phyloP scores from a whole-genome alignment of 1,284 basidiomycete species.

The Peniophora sp. region DNA sequence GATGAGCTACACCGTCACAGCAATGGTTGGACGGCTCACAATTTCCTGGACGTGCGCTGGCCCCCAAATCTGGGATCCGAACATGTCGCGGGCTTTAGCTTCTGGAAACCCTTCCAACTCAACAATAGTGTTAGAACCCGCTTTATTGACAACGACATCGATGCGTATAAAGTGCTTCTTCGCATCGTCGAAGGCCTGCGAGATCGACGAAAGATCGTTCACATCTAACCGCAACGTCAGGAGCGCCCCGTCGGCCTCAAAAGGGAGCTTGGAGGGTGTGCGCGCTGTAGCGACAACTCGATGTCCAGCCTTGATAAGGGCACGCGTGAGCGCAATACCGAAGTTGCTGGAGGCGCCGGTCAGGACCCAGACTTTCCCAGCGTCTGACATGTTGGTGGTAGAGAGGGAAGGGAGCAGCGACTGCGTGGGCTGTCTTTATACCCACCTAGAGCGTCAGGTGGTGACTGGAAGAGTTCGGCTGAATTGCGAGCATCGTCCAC shows the following conservation, averaged over 20 bases:
- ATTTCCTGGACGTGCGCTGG: slow-evolving; percentile 8
- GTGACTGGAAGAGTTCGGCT: no score
- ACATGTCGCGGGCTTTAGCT: slow-evolving; percentile 19
- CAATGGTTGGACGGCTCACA: not conserved
- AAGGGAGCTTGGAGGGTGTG: not conserved
- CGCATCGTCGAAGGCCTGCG: slow-evolving; percentile 24
- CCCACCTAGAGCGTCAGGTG: no score
- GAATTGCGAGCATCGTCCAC: no score
- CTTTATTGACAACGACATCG: slow-evolving; percentile 39
- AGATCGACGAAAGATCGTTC: slow-evolving; percentile 19
- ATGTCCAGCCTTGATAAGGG: not conserved
- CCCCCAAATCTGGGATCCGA: slow-evolving; percentile 32
- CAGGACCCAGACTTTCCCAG: not conserved
- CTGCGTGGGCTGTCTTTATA: no score
- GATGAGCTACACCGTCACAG: no score
- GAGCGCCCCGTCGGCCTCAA: slow-evolving; percentile 14
- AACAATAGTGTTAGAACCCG: slow-evolving; percentile 19
- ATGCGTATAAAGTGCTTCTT: slow-evolving; percentile 27
- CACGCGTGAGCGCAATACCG: not conserved
- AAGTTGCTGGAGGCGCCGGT: not conserved
- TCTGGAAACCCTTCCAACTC: slow-evolving; percentile 28
- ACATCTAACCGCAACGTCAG: slow-evolving; percentile 33
- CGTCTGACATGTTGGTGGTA: no score
- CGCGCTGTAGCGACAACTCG: not conserved
- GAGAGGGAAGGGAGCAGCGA: no score